Evolutionary conservation across 2,329 filamentous ascomycete species (phyloP), one percentile per base, ranked within the genome.

Genomic region (Fusarium zealandicum): DNA sequence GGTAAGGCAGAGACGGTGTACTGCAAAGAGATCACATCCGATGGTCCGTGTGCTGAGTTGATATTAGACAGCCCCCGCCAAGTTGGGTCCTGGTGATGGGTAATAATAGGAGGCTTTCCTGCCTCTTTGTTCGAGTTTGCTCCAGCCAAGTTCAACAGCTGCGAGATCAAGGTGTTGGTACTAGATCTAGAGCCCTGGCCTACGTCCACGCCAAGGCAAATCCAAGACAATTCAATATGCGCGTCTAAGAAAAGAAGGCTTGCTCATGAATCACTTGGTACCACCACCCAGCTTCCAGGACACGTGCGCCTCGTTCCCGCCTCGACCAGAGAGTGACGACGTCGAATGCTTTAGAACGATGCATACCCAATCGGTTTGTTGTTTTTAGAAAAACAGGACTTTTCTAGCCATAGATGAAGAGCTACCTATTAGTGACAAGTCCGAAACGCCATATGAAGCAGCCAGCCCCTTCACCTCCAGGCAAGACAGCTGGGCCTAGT

Each of bases 381-480:
- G 20, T 20, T 20, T 20, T 40, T n/a, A n/a, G 31, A 14, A 14
- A 33, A 33, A 14, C 12, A 33, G 31, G 12, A 6, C 20, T 4
- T 20, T 20, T 20, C 20, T 20, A 20, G 6, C 4, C 4, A 6
- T 20, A 20, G 20, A 20, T 20, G 6, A 20, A 20, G n/a, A n/a
- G n/a, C n/a, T n/a, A n/a, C n/a, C n/a, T n/a, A n/a, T n/a, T 20
- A 20, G 20, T 20, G 4, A 20, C 30, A 18, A 30, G 43, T 51
- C 47, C 46, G 57, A 61, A 60, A 60, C n/a, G 57, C 39, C n/a
- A 49, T 57, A 20, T 60, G 57, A 61, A 35, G 50, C 56, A 57
- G 16, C 10, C 33, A 41, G n/a, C n/a, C n/a, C n/a, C n/a, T n/a
- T n/a, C n/a, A n/a, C n/a, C 20, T 20, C 20, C 20, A 20, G 6